Percentiles rank a stretch among this genome's conserved stretches.
phyloP scores from a whole-genome alignment of 31 red algal genomes.

The Endocladia muricata region DNA sequence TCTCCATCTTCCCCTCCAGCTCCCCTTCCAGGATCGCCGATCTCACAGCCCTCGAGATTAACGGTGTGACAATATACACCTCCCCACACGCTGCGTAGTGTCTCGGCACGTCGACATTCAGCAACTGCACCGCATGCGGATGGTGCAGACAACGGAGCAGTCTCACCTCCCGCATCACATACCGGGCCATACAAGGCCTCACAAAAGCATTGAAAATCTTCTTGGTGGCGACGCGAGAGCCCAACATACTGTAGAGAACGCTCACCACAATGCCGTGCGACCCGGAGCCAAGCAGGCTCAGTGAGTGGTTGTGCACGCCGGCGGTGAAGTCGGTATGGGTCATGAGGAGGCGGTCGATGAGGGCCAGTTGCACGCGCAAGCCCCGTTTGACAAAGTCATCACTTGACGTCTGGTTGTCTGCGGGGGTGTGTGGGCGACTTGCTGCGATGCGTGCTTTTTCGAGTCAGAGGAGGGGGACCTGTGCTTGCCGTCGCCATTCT shows the following conservation, averaged over 20 bases:
- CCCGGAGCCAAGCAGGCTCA: conserved; percentile 70
- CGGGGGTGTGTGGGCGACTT: no score
- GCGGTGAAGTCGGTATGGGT: conserved; percentile 59
- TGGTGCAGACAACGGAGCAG: conserved; percentile 83
- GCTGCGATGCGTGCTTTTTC: no score
- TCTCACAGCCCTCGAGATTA: conserved; percentile 81
- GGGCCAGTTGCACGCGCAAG: conserved; percentile 17
- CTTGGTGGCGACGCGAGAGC: conserved; percentile 76
- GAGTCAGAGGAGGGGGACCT: no score
- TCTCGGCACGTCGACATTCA: conserved; percentile 74
- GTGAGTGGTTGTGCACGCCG: conserved; percentile 51
- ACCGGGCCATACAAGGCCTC: conserved; percentile 50
- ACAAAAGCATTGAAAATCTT: conserved; percentile 85
- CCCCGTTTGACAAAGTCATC: conserved; percentile 36
- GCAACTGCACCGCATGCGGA: conserved; percentile 74
- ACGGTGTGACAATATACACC: conserved; percentile 87
- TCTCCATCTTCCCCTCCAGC: conserved; percentile 7
- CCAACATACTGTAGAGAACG: conserved; percentile 25
- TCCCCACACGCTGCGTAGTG: conserved; percentile 62
- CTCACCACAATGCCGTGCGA: conserved; percentile 81
- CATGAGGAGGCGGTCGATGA: conserved; percentile 56
- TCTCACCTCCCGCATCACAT: conserved; percentile 83
- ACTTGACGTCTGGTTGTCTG: no score
- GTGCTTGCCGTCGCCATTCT: no score
- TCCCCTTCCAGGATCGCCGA: conserved; percentile 30